These are phyloP conservation scores for Chimonanthus praecox DNA, from an alignment of 164 flowering plant genomes.

Conservation along the genomic window DNA sequence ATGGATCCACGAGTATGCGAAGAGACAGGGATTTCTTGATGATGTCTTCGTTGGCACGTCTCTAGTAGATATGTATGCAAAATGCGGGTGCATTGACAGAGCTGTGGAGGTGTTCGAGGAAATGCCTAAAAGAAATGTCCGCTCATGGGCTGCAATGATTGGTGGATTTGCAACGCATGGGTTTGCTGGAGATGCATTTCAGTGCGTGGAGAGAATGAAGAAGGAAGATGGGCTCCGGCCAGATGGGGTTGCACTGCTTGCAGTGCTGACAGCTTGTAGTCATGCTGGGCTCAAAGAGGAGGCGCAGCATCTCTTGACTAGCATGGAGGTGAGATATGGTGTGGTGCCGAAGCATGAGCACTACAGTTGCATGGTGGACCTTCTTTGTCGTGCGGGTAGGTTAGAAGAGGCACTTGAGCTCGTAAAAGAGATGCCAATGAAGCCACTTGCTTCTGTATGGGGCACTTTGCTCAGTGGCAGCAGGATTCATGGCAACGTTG, in stretches of 20 bases:
- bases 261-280: slow-evolving; percentile 34
- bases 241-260: slow-evolving; percentile 40
- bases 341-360: slow-evolving; percentile 39
- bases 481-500: slow-evolving; percentile 26
- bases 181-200: slow-evolving; percentile 20
- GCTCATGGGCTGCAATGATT: slow-evolving; percentile 43
- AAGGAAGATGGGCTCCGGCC: slow-evolving; percentile 30
- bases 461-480: slow-evolving; percentile 43
- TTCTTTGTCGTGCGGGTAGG: slow-evolving; percentile 42
- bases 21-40: slow-evolving; percentile 9
- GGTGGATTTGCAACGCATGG: slow-evolving; percentile 37
- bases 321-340: slow-evolving; percentile 31
- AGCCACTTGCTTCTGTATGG: slow-evolving; percentile 49
- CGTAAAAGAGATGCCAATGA: slow-evolving; percentile 43
- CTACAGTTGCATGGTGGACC: slow-evolving; percentile 44
- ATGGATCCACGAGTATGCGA: slow-evolving; percentile 39
- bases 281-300: slow-evolving; percentile 35
- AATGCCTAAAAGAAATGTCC: slow-evolving; percentile 30
- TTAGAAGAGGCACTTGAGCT: slow-evolving; percentile 32
- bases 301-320: slow-evolving; percentile 24
- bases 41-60: slow-evolving; percentile 22
- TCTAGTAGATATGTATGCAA: slow-evolving; percentile 47
- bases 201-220: slow-evolving; percentile 28
- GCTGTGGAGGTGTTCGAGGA: slow-evolving; percentile 34
- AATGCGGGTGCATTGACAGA: slow-evolving; percentile 39